Evolutionary conservation across 1,284 basidiomycete genomes (phyloP).

Genomic region (Ustilago esculenta): DNA sequence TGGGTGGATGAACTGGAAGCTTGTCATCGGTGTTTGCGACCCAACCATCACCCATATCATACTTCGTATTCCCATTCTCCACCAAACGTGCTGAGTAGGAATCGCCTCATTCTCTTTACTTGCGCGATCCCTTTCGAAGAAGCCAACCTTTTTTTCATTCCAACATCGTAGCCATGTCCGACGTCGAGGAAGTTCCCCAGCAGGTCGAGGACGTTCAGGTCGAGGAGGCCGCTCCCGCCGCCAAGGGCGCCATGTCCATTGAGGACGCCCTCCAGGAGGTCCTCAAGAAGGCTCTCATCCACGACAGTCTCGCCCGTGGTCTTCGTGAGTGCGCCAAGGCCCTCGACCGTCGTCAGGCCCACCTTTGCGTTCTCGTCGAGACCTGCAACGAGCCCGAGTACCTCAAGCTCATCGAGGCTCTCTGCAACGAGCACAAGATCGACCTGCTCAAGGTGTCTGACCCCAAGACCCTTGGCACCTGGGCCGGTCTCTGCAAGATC

Average conservation of each 20-base stretch:
- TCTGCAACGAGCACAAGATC: slow-evolving; percentile 99
- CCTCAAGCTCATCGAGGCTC: slow-evolving; percentile 99
- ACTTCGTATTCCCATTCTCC: slow-evolving; percentile 44
- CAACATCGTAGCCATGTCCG: slow-evolving; percentile 61
- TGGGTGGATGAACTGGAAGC: not conserved
- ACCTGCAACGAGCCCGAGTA: slow-evolving; percentile 99
- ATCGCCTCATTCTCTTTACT: slow-evolving; percentile 28
- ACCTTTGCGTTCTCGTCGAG: slow-evolving; percentile 98
- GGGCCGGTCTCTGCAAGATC: slow-evolving; percentile 95
- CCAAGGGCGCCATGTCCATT: slow-evolving; percentile 89
- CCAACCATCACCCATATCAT: slow-evolving; percentile 15
- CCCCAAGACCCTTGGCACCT: slow-evolving; percentile 91
- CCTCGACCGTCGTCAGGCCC: slow-evolving; percentile 97
- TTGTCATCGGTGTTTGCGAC: not conserved
- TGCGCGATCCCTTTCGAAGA: slow-evolving; percentile 65
- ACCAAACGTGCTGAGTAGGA: slow-evolving; percentile 53
- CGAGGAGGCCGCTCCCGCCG: slow-evolving; percentile 74
- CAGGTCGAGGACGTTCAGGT: slow-evolving; percentile 73
- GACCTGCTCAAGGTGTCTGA: slow-evolving; percentile 98
- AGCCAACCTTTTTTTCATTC: slow-evolving; percentile 47
- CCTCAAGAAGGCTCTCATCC: slow-evolving; percentile 92
- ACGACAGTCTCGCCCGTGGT: slow-evolving; percentile 97
- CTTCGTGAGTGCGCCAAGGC: slow-evolving; percentile 98
- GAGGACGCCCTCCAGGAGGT: slow-evolving; percentile 97
- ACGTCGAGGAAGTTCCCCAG: slow-evolving; percentile 65